These are phyloP conservation scores for Schizopora paradoxa DNA, from an alignment of 1,284 basidiomycete species.

Conservation along the genomic window DNA sequence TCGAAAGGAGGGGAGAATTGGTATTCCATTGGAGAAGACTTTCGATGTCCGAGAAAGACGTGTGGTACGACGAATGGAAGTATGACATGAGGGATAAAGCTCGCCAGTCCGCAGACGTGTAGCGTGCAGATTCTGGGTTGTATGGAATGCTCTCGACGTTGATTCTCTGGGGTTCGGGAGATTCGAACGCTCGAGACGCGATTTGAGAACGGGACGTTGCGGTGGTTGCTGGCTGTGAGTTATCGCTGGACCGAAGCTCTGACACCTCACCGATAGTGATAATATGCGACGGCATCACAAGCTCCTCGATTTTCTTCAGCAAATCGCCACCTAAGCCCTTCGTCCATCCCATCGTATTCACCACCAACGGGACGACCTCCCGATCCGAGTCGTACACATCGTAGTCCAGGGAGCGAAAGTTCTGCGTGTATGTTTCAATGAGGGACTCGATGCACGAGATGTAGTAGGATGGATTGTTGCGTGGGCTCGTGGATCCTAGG, in stretches of 20 bases:
- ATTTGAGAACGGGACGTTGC: conserved; percentile 27
- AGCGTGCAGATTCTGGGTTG: conserved; percentile 39
- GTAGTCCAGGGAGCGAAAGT: conserved; percentile 45
- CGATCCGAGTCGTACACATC: conserved; percentile 24
- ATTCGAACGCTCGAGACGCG: conserved; percentile 3
- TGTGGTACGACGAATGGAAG: conserved; percentile 49
- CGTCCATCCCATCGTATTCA: conserved; percentile 97
- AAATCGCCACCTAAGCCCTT: conserved; percentile 92
- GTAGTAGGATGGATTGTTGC: conserved; percentile 77
- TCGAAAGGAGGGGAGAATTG: conserved; percentile 58
- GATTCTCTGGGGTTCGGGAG: no score
- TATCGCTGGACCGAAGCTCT: conserved; percentile 1
- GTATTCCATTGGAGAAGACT: conserved; percentile 58
- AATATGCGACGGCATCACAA: conserved; percentile 60
- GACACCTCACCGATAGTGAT: conserved; percentile 3
- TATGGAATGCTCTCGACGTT: conserved; percentile 24
- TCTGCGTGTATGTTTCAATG: conserved; percentile 65
- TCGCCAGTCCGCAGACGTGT: conserved; percentile 72
- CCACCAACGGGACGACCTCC: conserved; percentile 69
- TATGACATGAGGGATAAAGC: conserved; percentile 75
- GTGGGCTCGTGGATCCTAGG: conserved; percentile 76
- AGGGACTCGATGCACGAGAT: conserved; percentile 65
- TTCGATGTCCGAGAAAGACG: conserved; percentile 10
- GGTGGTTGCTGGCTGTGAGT: conserved; percentile 24
- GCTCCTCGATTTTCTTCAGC: conserved; percentile 60